These are phyloP conservation scores for Angomonas ambiguus DNA, from an alignment of 208 protist genomes.

Conservation along the genomic window DNA sequence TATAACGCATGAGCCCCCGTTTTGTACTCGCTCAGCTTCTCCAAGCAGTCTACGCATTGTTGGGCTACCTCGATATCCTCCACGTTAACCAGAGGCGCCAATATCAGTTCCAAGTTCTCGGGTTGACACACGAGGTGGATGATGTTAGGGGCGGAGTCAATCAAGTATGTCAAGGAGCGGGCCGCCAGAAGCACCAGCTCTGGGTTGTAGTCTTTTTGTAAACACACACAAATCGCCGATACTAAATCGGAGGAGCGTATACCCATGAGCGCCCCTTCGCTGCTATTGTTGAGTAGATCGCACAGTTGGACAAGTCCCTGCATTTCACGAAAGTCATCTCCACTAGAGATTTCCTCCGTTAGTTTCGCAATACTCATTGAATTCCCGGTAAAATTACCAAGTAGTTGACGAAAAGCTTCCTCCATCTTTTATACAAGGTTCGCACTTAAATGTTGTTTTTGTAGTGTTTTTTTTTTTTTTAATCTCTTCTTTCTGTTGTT, in stretches of 20 bases:
- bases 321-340: conserved; percentile 50
- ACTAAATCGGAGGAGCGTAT: conserved; percentile 69
- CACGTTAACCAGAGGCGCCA: conserved; percentile 79
- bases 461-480: not conserved
- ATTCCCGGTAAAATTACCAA: not conserved
- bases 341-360: conserved; percentile 40
- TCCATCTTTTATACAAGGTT: not conserved
- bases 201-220: conserved; percentile 76
- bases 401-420: not conserved
- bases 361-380: conserved; percentile 19
- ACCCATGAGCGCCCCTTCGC: conserved; percentile 59
- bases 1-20: conserved; percentile 43
- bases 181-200: conserved; percentile 88
- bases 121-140: conserved; percentile 46
- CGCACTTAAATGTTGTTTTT: not conserved
- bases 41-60: conserved; percentile 88
- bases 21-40: conserved; percentile 75
- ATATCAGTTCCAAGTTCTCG: conserved; percentile 58
- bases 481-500: not conserved
- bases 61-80: conserved; percentile 95
- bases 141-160: conserved; percentile 80
- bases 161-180: conserved; percentile 86
- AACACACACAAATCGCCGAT: conserved; percentile 55
- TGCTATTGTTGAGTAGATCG: conserved; percentile 90
- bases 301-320: conserved; percentile 75